Evolutionary conservation across 1,284 basidiomycete species (phyloP), one percentile per base, ranked within the genome.

Genomic region (Cutaneotrichosporon dermatis): DNA sequence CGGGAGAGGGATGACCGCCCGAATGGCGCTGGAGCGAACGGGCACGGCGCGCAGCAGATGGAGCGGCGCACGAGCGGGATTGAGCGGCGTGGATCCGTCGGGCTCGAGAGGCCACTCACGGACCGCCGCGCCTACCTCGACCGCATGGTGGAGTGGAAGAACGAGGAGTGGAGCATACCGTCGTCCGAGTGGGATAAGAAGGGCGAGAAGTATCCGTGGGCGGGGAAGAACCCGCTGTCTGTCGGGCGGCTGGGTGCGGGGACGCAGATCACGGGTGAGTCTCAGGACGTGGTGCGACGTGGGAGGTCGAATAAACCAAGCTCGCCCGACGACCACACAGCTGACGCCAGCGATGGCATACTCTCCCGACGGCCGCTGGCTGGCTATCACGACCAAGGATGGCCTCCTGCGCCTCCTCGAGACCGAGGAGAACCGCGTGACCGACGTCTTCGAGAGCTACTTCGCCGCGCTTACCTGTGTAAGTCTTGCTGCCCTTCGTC

Each of bases 391-490:
- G 43, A 88, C 89, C 11, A 91, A 94, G 68, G 93, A 95, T 70
- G 92, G 93, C 0, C 89, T 88, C 71, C 74, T 96, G 59, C 81
- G 92, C 66, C 85, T 96, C 8, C 88, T 96, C 50, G 92, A 96
- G 70, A 86, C 89, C 0, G 79, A 88, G 52, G 86, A 86, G 50
- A 89, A 93, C 74, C 86, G 88, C 67, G 83, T 95, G 34, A 84
- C 91, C 36, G 92, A 96, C 71, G 90, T 89, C 62, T 96, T 90
- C 71, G 85, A 89, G 3, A 89, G 90, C 7, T 97, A 97, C 76
- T 97, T 95, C 72, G 93, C 92, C 12, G 84, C 89, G 1, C 75
- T 99, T 36, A 92, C 86, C 7, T 93, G 88, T 67, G 73, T 75
- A 44, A 59, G 70, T 63, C 4, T 13, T 10, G 16, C 9, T n/a